Percentiles rank a stretch among this genome's conserved stretches.
phyloP scores from a whole-genome alignment of 106 monocot genomes.

The Vanilla planifolia region DNA sequence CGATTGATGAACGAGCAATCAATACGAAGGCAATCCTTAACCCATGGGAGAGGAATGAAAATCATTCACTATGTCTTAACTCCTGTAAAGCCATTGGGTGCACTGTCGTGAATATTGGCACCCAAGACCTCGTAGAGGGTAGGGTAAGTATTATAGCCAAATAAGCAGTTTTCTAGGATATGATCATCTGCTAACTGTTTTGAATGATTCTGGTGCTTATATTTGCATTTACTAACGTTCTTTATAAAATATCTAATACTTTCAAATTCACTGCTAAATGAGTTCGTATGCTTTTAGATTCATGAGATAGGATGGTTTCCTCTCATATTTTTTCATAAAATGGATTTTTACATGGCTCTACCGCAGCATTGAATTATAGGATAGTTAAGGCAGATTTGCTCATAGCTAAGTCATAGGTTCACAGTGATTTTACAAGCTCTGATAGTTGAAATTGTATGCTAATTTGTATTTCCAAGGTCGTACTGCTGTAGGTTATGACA shows the following conservation, averaged over 20 bases:
- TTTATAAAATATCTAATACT: neutral
- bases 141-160: slow-evolving; percentile 30
- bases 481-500: too few species aligned
- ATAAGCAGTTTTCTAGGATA: neutral
- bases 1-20: slow-evolving; percentile 65
- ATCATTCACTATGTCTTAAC: slow-evolving; percentile 56
- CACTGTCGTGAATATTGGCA: slow-evolving; percentile 68
- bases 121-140: slow-evolving; percentile 58
- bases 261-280: neutral
- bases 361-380: too few species aligned
- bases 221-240: neutral
- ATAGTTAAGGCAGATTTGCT: too few species aligned
- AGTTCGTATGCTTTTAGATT: slow-evolving; percentile 1
- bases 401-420: too few species aligned
- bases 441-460: too few species aligned
- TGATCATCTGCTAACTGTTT: neutral
- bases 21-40: slow-evolving; percentile 56
- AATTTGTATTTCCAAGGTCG: too few species aligned
- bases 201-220: neutral
- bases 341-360: too few species aligned
- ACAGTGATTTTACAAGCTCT: too few species aligned
- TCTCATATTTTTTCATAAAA: too few species aligned
- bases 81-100: slow-evolving; percentile 71
- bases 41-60: slow-evolving; percentile 62
- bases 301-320: too few species aligned